phyloP scores from a whole-genome alignment of 2,329 filamentous ascomycete genomes.

The Nannizzia gypsea region DNA sequence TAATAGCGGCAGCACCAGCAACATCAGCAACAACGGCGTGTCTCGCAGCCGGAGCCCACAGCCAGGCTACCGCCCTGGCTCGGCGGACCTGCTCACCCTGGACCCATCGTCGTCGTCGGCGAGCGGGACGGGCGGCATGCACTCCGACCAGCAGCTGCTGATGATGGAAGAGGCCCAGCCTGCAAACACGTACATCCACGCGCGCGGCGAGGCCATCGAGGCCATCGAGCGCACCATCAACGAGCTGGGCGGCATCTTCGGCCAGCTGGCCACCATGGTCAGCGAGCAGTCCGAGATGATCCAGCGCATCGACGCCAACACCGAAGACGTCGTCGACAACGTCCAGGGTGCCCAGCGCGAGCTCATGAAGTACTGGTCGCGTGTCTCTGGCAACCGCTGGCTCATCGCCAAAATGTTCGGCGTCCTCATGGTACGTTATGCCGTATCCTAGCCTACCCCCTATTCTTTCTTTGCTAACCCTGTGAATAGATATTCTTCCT shows the following conservation, averaged over 20 bases:
- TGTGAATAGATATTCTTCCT: constrained; percentile 15
- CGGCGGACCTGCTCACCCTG: constrained; percentile 63
- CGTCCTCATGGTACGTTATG: constrained; percentile 57
- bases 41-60: constrained; percentile 57
- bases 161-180: constrained; percentile 88
- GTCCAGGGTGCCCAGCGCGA: constrained; percentile 94
- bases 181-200: constrained; percentile 74
- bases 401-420: constrained; percentile 71
- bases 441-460: neutral
- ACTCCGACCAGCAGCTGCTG: constrained; percentile 75
- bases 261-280: constrained; percentile 91
- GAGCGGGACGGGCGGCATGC: constrained; percentile 34
- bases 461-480: too few relatives aligned
- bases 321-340: constrained; percentile 94
- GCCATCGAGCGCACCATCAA: constrained; percentile 91
- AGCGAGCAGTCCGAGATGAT: constrained; percentile 97
- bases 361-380: constrained; percentile 90
- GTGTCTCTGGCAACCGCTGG: constrained; percentile 92
- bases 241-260: constrained; percentile 85
- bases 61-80: constrained; percentile 38
- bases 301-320: constrained; percentile 91
- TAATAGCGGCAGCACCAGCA: constrained; percentile 29
- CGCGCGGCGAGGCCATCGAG: constrained; percentile 89
- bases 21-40: constrained; percentile 29
- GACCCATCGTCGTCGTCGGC: constrained; percentile 50